Base-by-base conservation (phyloP, 306 rosid species). In the Heteromeles arbutifolia region DNA sequence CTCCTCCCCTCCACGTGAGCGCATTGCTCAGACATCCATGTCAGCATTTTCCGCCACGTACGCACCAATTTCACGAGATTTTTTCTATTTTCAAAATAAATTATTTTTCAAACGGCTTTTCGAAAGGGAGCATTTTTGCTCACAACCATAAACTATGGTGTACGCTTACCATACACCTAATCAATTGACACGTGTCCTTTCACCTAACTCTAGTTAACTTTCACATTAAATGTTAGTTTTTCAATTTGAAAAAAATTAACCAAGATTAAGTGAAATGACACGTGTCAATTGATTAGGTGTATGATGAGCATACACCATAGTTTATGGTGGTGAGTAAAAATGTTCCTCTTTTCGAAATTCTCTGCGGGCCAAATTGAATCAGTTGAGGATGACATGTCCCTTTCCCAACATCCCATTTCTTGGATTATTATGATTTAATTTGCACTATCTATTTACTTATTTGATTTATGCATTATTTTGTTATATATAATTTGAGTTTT, bases 1-100 rank as follows among this genome's bases (percentile, higher is more conserved):
- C 80, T 72, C 73, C 52, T 79, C 79, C 76, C 7, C 64, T 82
- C 88, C 89, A 81, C 86, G 88, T 84, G 93, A 83, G 48, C 45
- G 54, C 78, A 19, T 45, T 3, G 70, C 54, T 74, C 31, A 13
- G 21, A 11, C 45, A 56, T 73, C 87, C 84, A 32, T 29, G 80
- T 81, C 89, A 83, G 78, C 82, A 62, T 34, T 44, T 19, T 29
- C n/a, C 70, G 70, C 84, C 82, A 77, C 73, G 67, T 81, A 44
- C 59, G 57, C 69, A 63, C 44, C 21, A 2, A 10, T 44, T 15
- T 52, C 26, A n/a, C 4, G 2, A 12, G 31, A 11, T 43, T 39
- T 34, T 78, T 64, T 81, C 26, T 22, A 26, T 50, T 24, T 19
- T 34, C 43, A 26, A 39, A 59, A 15, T 31, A 29, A 48, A 48